Evolutionary conservation across 768 basidiomycete species (phyloP).

Genomic region (Tylopilus balloui): DNA sequence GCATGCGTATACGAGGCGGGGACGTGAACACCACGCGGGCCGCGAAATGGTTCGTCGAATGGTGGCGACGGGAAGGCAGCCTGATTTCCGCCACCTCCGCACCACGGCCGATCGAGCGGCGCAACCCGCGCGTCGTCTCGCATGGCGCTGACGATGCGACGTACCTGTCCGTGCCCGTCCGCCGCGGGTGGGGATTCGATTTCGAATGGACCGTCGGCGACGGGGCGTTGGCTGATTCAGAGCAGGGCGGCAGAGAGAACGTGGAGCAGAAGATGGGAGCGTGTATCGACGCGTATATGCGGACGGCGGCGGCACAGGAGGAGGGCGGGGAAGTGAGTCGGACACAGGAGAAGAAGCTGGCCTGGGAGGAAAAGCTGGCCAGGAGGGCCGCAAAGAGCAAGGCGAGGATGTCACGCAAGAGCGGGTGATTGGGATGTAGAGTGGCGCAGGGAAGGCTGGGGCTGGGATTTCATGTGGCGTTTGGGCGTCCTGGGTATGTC

Average conservation of each 20-base stretch:
- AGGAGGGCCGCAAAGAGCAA: slow-evolving; percentile 34
- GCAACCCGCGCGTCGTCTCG: background rate
- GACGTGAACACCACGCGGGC: slow-evolving; percentile 66
- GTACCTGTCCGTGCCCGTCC: slow-evolving; percentile 11
- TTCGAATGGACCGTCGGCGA: slow-evolving; percentile 57
- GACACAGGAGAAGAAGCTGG: slow-evolving; percentile 67
- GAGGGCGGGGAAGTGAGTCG: slow-evolving; percentile 57
- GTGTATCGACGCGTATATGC: slow-evolving; percentile 56
- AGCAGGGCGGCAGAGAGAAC: slow-evolving; percentile 18
- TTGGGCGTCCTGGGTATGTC: background rate
- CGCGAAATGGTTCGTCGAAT: slow-evolving; percentile 74
- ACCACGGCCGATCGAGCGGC: slow-evolving; percentile 21
- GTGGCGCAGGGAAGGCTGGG: background rate
- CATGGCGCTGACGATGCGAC: background rate
- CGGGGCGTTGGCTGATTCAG: background rate
- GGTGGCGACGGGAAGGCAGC: slow-evolving; percentile 81
- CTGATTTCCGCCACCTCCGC: slow-evolving; percentile 49
- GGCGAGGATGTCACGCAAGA: slow-evolving; percentile 27
- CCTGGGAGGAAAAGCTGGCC: slow-evolving; percentile 38
- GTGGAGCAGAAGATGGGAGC: slow-evolving; percentile 67
- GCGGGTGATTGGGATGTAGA: slow-evolving; percentile 5
- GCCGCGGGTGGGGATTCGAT: slow-evolving; percentile 83
- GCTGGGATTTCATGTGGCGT: background rate
- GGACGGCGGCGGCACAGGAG: slow-evolving; percentile 41
- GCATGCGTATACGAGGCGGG: slow-evolving; percentile 80